Evolutionary conservation across 176 grass and related monocot genomes (phyloP).

Genomic region (Canna indica): DNA sequence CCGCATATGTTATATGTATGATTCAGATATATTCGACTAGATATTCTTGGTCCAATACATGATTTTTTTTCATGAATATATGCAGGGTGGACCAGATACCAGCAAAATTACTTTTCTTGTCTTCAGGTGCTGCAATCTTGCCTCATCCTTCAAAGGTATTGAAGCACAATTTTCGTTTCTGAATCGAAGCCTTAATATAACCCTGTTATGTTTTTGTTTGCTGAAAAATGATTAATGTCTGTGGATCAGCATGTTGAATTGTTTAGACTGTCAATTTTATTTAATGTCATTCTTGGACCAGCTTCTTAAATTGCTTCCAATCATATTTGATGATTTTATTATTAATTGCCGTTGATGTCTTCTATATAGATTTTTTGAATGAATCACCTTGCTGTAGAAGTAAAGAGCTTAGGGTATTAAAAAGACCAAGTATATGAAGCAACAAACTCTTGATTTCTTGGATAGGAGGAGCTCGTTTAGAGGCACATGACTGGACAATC

Average conservation of each 20-base stretch:
- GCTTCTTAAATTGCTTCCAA: background rate
- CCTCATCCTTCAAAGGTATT: slow-evolving; percentile 96
- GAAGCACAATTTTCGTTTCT: background rate
- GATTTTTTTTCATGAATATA: slow-evolving; percentile 8
- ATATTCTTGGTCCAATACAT: background rate
- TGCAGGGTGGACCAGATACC: slow-evolving; percentile 10
- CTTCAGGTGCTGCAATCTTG: slow-evolving; percentile 80
- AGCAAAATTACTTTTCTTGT: slow-evolving; percentile 33
- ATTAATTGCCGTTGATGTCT: background rate
- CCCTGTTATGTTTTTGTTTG: background rate
- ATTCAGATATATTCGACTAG: background rate
- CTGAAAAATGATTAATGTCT: background rate
- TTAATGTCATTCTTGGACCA: background rate
- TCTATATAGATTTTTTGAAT: background rate
- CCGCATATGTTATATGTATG: background rate
- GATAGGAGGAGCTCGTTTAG: background rate
- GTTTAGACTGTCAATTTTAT: background rate
- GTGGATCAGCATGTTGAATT: background rate
- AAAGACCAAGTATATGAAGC: background rate
- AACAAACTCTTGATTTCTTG: background rate
- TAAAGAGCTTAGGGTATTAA: background rate
- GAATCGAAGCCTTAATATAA: background rate
- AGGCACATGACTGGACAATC: background rate
- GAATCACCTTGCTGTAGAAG: background rate
- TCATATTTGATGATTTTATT: no score